Base-by-base conservation (phyloP, 2,329 filamentous ascomycete species). In the Ampelomyces quisqualis region DNA sequence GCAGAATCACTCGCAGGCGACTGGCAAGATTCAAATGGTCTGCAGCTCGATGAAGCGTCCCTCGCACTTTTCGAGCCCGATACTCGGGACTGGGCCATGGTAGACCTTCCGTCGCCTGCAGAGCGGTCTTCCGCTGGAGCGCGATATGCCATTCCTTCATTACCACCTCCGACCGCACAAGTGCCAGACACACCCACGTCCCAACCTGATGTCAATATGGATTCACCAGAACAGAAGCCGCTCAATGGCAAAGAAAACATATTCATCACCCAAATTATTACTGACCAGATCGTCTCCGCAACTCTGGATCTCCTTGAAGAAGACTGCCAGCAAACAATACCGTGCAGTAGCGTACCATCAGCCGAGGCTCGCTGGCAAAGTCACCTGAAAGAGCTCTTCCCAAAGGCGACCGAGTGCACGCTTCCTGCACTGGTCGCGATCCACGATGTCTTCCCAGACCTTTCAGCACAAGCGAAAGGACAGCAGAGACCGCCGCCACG, bases 251-350 rank as follows among this genome's bases (percentile, higher is more conserved):
- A 81, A 2, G 82, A 86, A 27, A 74, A 79, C 43, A 80, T 88
- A 22, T 79, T 80, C 36, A 75, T 85, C 18, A 84, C 83, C 0
- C 85, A 88, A 55, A 78, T 88, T 24, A 68, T 88, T n/a, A 83
- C 82, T 2, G 83, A 87, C 45, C 85, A 89, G 59, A 77, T 84
- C 15, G 75, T 80, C 2, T 79, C 75, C 7, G 77, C 81, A 4
- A 73, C 68, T 1, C 48, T 67, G 7, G 64, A 68, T 34, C 36
- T 68, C 11, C 51, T 67, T 7, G 49, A 55, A 8, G 60, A 67
- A 19, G 38, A 56, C 14, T 2, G 23, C 4, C 13, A 15, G 4
- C 11, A n/a, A 9, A 23, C 28, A 10, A 19, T 34, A 31, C 7
- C 11, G n/a, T 23, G 5, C n/a, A 18, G 6, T 8, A 17, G 28